Evolutionary conservation across 345 rosid species (phyloP), one percentile per base, ranked within the genome.

Genomic region (Draba incana): DNA sequence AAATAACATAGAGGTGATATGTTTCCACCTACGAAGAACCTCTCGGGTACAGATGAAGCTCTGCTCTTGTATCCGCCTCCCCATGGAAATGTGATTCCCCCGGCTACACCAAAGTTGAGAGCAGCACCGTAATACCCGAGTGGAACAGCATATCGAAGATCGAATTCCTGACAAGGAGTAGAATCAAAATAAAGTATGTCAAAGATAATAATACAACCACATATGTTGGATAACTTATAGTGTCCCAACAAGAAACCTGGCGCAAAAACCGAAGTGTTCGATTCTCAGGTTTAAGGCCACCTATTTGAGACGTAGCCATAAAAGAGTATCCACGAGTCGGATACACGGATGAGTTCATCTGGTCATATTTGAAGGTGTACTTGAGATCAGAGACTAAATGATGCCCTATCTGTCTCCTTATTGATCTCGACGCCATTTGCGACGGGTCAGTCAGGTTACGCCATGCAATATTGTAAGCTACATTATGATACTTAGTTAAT

Each of bases 11-110:
- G 75, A 27, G 99, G 98, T 71, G 98, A 94, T 51, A 81, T 46
- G 82, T 91, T 94, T 23, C 99, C 99, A 39, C 98, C 98, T 75
- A 91, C 65, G 84, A 85, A 94, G 81, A 89, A 88, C 75, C 95
- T 91, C 78, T 94, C 99, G 0, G 96, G 88, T 66, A 88, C 59
- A 12, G 86, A 84, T 33, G 93, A 77, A 47, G 88, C 77, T 77
- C 64, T 84, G 74, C 64, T 77, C 66, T 58, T 81, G 81, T 62
- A 85, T 39, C 92, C 96, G 69, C 51, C 52, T 71, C 96, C 97
- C 91, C 90, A 82, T 42, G 99, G 98, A 59, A 85, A 78, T 66
- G 86, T 75, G 62, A 87, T 78, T 62, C 99, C 98, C 14, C 82
- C 83, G 49, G 97, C 77, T 55, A 91, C 50, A 68, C 99, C 99